These are phyloP conservation scores for Penicillium robsamsonii DNA, from an alignment of 495 filamentous ascomycete genomes.

Conservation along the genomic window DNA sequence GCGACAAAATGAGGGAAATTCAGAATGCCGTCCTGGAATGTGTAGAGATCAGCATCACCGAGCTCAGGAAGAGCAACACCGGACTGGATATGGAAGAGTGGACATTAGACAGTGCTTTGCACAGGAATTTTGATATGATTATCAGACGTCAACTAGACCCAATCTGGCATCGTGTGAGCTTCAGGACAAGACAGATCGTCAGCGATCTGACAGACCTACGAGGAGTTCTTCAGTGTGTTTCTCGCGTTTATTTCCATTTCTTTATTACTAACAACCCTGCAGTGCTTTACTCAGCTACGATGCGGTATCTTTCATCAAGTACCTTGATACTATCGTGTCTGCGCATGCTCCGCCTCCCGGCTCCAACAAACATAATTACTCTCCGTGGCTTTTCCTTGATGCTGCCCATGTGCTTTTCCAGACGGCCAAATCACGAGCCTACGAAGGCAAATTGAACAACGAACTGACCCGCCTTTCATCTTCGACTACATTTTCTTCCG, in stretches of 20 bases:
- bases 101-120: conserved; percentile 92
- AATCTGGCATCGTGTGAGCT: conserved; percentile 95
- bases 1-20: conserved; percentile 86
- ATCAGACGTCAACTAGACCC: conserved; percentile 89
- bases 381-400: conserved; percentile 95
- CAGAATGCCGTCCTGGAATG: conserved; percentile 95
- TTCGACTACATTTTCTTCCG: conserved; percentile 53
- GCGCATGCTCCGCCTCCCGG: conserved; percentile 87
- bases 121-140: conserved; percentile 87
- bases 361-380: conserved; percentile 81
- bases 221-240: conserved; percentile 71
- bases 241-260: background rate
- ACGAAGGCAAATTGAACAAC: conserved; percentile 62
- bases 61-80: conserved; percentile 84
- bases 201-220: conserved; percentile 82
- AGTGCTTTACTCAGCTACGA: conserved; percentile 79
- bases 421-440: conserved; percentile 87
- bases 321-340: conserved; percentile 90
- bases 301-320: conserved; percentile 86
- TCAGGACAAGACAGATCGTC: conserved; percentile 91
- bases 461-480: conserved; percentile 34
- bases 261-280: conserved; percentile 18
- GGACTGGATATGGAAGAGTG: conserved; percentile 96
- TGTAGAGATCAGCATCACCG: conserved; percentile 88
- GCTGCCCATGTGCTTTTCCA: conserved; percentile 93